phyloP scores from a whole-genome alignment of 1,284 basidiomycete species.

The Macrocybe sp. region DNA sequence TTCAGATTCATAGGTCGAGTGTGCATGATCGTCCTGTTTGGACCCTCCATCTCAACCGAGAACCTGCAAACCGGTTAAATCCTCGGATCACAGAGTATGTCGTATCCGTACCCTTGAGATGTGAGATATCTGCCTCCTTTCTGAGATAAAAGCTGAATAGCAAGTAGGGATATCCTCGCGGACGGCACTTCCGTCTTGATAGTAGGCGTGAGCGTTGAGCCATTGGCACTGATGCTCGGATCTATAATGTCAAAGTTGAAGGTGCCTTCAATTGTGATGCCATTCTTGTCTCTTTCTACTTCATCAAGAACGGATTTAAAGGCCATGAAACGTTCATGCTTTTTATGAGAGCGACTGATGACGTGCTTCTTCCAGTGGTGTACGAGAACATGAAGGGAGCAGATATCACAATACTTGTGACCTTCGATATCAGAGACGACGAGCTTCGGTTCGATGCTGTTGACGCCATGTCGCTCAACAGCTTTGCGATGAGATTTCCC shows the following conservation, averaged over 20 bases:
- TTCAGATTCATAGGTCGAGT: conserved; percentile 23
- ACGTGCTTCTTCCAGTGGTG: not conserved
- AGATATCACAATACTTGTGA: not conserved
- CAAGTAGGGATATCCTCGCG: too few species aligned
- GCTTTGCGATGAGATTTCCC: not conserved
- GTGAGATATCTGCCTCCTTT: not conserved
- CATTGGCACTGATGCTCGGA: conserved; percentile 18
- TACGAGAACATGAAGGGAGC: not conserved
- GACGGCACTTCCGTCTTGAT: conserved; percentile 3
- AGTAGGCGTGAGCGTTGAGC: conserved; percentile 1
- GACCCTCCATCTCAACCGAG: conserved; percentile 15
- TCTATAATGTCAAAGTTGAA: conserved; percentile 39
- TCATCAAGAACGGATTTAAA: conserved; percentile 36
- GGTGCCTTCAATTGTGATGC: conserved; percentile 29
- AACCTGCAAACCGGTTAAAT: conserved; percentile 26
- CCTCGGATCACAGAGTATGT: too few species aligned
- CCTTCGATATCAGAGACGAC: too few species aligned
- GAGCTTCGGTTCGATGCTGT: not conserved
- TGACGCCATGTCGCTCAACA: not conserved
- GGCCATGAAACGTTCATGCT: conserved; percentile 24
- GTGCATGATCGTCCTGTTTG: conserved; percentile 18
- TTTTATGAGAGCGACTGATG: not conserved
- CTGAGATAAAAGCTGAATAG: too few species aligned
- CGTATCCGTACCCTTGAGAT: not conserved
- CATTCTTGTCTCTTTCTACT: conserved; percentile 41